Evolutionary conservation across 1,284 basidiomycete species (phyloP).

Genomic region (Erythrobasidium hasegawianum): DNA sequence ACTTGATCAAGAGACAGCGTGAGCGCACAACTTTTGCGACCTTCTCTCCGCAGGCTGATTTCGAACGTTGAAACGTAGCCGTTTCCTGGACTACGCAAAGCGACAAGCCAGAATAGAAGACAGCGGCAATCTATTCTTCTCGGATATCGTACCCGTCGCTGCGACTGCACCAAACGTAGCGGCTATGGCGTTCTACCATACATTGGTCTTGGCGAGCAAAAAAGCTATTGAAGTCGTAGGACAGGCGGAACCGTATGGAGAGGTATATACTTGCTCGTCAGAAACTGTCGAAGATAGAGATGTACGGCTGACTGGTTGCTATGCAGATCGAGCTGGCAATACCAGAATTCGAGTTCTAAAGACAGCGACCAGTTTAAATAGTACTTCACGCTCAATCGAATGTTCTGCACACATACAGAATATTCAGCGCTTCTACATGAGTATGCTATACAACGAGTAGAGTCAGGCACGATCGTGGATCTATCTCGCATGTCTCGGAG

Average conservation of each 20-base stretch:
- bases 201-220: constrained; percentile 43
- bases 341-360: neutral
- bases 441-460: too few species aligned
- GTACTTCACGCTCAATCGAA: too few species aligned
- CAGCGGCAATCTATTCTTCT: constrained; percentile 33
- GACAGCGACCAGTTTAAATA: too few species aligned
- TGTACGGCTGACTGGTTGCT: neutral
- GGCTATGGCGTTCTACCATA: constrained; percentile 47
- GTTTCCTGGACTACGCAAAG: constrained; percentile 32
- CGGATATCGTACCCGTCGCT: constrained; percentile 39
- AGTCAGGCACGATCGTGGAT: too few species aligned
- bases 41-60: neutral
- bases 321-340: neutral
- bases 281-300: neutral
- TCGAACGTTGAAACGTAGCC: neutral
- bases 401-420: too few species aligned
- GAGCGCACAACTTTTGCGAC: neutral
- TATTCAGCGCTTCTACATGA: too few species aligned
- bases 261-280: constrained; percentile 40
- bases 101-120: constrained; percentile 5
- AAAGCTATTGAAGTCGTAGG: constrained; percentile 39
- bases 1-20: neutral
- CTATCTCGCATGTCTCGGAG: too few species aligned
- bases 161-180: constrained; percentile 43
- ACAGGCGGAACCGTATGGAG: constrained; percentile 46